A percentile compares a stretch with the other conserved stretches of the same genome.
Evolutionary conservation across 331 rosid species (phyloP).

Genomic region (Arachis monticola): DNA sequence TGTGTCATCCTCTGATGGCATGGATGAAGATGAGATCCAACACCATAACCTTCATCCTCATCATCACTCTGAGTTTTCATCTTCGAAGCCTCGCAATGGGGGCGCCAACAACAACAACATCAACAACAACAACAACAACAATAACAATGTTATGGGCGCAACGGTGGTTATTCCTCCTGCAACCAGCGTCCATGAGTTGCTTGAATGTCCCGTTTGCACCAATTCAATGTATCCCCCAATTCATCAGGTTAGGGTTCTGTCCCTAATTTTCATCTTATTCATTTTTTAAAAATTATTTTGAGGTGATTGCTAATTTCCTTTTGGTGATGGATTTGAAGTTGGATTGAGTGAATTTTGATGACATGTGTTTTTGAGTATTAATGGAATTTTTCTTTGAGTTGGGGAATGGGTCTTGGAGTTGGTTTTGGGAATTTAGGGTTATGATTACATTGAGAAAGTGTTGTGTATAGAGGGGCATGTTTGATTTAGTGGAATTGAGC

Average conservation of each 20-base stretch:
- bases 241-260: slow-evolving; percentile 61
- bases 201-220: slow-evolving; percentile 85
- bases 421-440: slow-evolving; percentile 3
- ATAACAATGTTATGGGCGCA: slow-evolving; percentile 37
- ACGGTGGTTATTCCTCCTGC: slow-evolving; percentile 64
- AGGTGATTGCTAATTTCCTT: background rate
- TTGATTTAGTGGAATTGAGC: background rate
- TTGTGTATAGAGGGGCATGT: background rate
- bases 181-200: slow-evolving; percentile 86
- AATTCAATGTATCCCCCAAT: slow-evolving; percentile 91
- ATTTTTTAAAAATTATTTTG: no score
- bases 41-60: slow-evolving; percentile 50
- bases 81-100: slow-evolving; percentile 63
- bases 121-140: slow-evolving; percentile 5
- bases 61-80: slow-evolving; percentile 61
- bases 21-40: slow-evolving; percentile 86
- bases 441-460: background rate
- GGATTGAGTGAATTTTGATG: slow-evolving; percentile 26
- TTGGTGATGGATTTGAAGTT: slow-evolving; percentile 5
- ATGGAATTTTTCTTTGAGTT: background rate
- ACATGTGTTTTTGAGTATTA: background rate
- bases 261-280: background rate
- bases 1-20: slow-evolving; percentile 71
- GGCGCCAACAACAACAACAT: slow-evolving; percentile 7
- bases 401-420: background rate